A percentile compares a stretch with the other conserved stretches of the same genome.
These are phyloP conservation scores for Trichoderma endophyticum DNA, from an alignment of 2,329 filamentous ascomycete species.

Conservation along the genomic window DNA sequence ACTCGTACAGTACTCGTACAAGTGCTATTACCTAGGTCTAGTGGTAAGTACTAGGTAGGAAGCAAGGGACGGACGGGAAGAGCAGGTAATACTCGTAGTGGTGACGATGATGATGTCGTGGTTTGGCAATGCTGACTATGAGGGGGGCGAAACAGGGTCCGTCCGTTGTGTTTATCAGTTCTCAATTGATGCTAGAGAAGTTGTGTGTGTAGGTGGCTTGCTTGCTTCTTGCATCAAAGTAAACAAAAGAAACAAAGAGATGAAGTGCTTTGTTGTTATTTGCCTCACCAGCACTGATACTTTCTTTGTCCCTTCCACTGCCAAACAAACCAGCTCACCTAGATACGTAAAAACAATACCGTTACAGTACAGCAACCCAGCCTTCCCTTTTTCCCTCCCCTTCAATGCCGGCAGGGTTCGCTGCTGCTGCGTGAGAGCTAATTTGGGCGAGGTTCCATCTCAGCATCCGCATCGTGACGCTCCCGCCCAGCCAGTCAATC, in stretches of 20 bases:
- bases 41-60: background rate
- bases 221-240: background rate
- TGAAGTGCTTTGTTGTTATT: background rate
- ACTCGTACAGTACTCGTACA: background rate
- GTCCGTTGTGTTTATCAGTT: background rate
- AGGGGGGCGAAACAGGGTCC: background rate
- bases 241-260: background rate
- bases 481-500: background rate
- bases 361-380: background rate
- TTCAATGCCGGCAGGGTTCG: constrained; percentile 9
- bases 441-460: background rate
- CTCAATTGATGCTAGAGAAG: background rate
- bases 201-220: too few species aligned
- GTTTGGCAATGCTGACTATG: background rate
- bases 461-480: constrained; percentile 1
- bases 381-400: background rate
- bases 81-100: background rate
- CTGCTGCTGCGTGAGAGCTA: constrained; percentile 12
- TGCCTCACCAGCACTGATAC: background rate
- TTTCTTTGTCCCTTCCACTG: background rate
- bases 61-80: background rate
- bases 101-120: background rate
- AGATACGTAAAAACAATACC: background rate
- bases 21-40: background rate
- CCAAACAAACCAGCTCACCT: background rate